phyloP scores from a whole-genome alignment of 176 grass and related monocot species.

The Elymus sibiricus region DNA sequence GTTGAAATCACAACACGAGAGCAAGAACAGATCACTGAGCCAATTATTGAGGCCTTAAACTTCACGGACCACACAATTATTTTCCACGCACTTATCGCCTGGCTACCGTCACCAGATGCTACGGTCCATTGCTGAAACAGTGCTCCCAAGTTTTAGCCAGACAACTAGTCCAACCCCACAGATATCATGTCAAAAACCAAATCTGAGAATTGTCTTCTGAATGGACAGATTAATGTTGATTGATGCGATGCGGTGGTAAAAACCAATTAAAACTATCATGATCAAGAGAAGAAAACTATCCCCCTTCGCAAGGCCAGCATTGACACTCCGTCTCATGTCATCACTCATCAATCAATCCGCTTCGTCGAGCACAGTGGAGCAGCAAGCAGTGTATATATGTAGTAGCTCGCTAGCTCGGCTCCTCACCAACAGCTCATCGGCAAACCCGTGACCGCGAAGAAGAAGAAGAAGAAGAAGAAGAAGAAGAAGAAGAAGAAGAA shows the following conservation, averaged over 20 bases:
- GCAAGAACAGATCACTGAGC: not conserved
- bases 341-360: not conserved
- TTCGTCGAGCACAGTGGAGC: not conserved
- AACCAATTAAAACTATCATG: not conserved
- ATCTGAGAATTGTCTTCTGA: not conserved
- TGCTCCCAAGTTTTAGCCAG: not conserved
- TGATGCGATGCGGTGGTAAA: not conserved
- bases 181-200: not conserved
- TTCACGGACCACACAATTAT: not conserved
- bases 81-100: not conserved
- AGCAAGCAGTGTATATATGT: not conserved
- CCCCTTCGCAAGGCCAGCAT: not conserved
- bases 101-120: not conserved
- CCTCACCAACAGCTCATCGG: not conserved
- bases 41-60: not conserved
- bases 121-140: not conserved
- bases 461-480: not conserved
- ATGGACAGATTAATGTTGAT: not conserved
- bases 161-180: not conserved
- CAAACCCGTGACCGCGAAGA: not conserved
- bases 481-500: too few relatives aligned
- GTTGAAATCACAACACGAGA: not conserved
- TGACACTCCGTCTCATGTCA: not conserved
- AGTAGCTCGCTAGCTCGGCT: not conserved
- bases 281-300: not conserved